phyloP scores from a whole-genome alignment of 371 early-diverging fungal genomes.

The Cokeromyces recurvatus region DNA sequence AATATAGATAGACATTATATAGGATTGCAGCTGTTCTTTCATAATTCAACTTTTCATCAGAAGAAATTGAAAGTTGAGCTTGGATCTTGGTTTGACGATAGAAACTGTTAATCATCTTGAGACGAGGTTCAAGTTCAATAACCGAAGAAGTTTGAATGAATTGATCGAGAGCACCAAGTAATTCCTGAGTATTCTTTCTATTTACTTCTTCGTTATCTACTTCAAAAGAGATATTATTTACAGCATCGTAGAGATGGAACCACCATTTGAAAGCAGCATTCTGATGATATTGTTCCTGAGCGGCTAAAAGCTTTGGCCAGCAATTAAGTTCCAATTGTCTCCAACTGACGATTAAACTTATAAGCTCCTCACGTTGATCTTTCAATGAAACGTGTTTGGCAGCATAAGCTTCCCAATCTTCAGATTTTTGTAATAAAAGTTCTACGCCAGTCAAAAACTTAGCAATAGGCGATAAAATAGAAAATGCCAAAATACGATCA shows the following conservation, averaged over 20 bases:
- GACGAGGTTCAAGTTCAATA: conserved; percentile 80
- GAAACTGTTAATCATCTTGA: conserved; percentile 74
- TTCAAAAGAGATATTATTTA: conserved; percentile 32
- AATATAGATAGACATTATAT: conserved; percentile 69
- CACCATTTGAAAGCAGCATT: conserved; percentile 74
- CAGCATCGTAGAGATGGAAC: conserved; percentile 80
- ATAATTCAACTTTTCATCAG: conserved; percentile 22
- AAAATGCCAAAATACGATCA: conserved; percentile 69
- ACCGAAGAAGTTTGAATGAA: conserved; percentile 76
- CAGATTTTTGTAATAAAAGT: conserved; percentile 76
- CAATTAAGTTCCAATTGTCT: conserved; percentile 86
- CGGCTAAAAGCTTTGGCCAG: conserved; percentile 85
- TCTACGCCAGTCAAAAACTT: conserved; percentile 90
- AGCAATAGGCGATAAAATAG: conserved; percentile 82
- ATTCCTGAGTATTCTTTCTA: conserved; percentile 25
- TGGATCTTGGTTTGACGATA: conserved; percentile 53
- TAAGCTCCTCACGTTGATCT: conserved; percentile 68
- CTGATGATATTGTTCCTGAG: conserved; percentile 70
- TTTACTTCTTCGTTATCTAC: conserved; percentile 23
- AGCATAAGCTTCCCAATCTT: conserved; percentile 95
- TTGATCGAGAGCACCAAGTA: conserved; percentile 68
- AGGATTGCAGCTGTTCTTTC: conserved; percentile 33
- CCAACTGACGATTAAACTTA: conserved; percentile 80
- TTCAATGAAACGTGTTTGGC: conserved; percentile 78
- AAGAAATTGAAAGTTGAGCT: conserved; percentile 23